These are phyloP conservation scores for Trametes punicea DNA, from an alignment of 768 basidiomycete species.

Conservation along the genomic window DNA sequence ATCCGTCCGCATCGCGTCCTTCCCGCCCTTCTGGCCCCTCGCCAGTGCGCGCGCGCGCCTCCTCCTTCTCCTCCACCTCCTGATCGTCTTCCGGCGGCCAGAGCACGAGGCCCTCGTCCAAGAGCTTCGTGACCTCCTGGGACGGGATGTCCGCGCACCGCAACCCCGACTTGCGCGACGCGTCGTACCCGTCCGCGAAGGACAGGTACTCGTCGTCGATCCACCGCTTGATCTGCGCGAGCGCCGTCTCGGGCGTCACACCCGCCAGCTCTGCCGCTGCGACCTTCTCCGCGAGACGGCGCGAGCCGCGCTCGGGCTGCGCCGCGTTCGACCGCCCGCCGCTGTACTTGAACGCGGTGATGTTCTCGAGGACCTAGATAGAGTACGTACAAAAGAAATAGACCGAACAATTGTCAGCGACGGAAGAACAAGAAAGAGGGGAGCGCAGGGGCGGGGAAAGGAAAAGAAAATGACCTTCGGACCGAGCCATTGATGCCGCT, in stretches of 20 bases:
- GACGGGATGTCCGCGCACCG: conserved; percentile 49
- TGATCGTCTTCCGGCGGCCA: conserved; percentile 13
- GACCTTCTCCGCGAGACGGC: conserved; percentile 23
- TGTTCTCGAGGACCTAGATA: conserved; percentile 44
- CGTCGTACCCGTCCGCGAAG: conserved; percentile 18
- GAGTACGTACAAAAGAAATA: conserved; percentile 7
- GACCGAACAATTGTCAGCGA: not conserved
- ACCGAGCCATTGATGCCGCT: conserved; percentile 48
- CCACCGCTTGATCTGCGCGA: conserved; percentile 25
- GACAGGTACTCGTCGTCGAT: conserved; percentile 45
- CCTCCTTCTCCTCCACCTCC: not conserved
- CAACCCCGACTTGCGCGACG: conserved; percentile 35
- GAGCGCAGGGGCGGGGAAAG: not conserved
- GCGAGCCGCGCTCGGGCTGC: conserved; percentile 32
- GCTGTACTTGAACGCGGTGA: conserved; percentile 37
- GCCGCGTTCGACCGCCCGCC: conserved; percentile 43
- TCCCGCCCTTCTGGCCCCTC: conserved; percentile 1
- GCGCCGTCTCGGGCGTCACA: conserved; percentile 16
- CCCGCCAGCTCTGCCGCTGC: conserved; percentile 17
- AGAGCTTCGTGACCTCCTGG: conserved; percentile 42
- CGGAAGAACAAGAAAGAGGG: not conserved
- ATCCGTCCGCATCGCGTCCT: not conserved
- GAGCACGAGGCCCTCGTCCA: conserved; percentile 47
- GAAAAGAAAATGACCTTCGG: conserved; percentile 46
- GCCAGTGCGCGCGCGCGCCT: not conserved